A percentile compares a stretch with the other conserved stretches of the same genome.
phyloP scores from a whole-genome alignment of 331 rosid genomes.

The Malus hybrid region DNA sequence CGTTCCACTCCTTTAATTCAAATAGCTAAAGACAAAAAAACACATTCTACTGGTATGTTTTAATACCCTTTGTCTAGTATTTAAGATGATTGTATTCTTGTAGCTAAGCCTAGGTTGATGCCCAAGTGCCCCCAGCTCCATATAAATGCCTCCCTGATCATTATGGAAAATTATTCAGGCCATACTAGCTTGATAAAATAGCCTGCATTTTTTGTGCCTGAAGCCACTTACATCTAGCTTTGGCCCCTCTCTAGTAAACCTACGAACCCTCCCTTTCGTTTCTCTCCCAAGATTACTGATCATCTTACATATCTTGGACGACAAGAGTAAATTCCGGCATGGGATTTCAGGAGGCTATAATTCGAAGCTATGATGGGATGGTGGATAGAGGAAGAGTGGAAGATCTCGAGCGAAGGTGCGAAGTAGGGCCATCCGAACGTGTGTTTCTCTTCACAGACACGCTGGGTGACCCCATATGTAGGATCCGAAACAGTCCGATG shows the following conservation, averaged over 20 bases:
- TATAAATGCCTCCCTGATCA: conserved; percentile 1
- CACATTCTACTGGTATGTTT: conserved; percentile 23
- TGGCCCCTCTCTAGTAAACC: neutral
- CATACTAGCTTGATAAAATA: neutral
- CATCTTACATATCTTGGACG: too few relatives aligned
- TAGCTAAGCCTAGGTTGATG: conserved; percentile 33
- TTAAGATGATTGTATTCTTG: conserved; percentile 14
- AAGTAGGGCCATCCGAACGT: conserved; percentile 69
- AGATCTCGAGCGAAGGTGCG: conserved; percentile 75
- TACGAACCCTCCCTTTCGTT: neutral
- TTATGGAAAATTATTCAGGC: conserved; percentile 4
- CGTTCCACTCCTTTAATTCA: neutral
- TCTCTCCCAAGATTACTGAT: neutral
- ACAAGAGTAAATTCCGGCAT: conserved; percentile 7
- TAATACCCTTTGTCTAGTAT: conserved; percentile 21
- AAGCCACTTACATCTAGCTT: neutral
- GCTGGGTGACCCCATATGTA: conserved; percentile 98
- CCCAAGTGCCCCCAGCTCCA: conserved; percentile 10
- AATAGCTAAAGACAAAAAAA: conserved; percentile 40
- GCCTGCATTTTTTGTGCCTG: neutral
- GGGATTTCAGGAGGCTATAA: conserved; percentile 43
- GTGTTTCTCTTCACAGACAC: conserved; percentile 84
- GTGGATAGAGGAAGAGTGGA: conserved; percentile 70
- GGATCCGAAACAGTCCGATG: conserved; percentile 85
- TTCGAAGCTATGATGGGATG: conserved; percentile 47